phyloP scores from a whole-genome alignment of 1,284 basidiomycete genomes.

The Malassezia nana region DNA sequence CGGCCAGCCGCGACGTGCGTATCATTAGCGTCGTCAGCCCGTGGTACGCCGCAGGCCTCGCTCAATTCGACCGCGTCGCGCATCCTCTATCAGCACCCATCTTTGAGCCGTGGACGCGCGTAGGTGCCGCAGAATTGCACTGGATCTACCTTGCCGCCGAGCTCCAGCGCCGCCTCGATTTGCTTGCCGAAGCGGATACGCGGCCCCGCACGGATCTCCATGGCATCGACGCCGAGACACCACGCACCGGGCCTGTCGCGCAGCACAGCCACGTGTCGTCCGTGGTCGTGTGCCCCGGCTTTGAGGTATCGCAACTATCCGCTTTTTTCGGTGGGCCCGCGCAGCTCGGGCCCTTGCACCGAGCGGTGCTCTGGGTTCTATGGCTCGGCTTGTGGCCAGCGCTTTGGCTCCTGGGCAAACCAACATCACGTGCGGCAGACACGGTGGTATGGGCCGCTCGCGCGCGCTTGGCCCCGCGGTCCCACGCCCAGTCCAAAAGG shows the following conservation, averaged over 20 bases:
- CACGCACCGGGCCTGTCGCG: not conserved
- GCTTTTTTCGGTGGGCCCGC: not conserved
- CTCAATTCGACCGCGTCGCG: conserved; percentile 20
- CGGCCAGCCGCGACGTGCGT: conserved; percentile 32
- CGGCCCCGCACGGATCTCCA: conserved; percentile 29
- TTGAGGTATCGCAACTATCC: conserved; percentile 25
- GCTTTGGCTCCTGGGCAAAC: conserved; percentile 28
- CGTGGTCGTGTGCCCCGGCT: conserved; percentile 40
- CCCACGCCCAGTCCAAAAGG: not conserved
- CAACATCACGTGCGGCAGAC: conserved; percentile 24
- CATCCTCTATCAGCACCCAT: conserved; percentile 8
- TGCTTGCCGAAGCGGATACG: conserved; percentile 33
- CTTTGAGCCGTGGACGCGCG: conserved; percentile 17
- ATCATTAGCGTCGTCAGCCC: conserved; percentile 34
- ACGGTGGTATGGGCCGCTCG: conserved; percentile 24
- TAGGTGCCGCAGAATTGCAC: conserved; percentile 23
- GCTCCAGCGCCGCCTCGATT: conserved; percentile 30
- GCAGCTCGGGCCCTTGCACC: conserved; percentile 2
- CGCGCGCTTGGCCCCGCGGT: conserved; percentile 17
- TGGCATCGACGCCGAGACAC: conserved; percentile 21
- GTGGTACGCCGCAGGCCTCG: conserved; percentile 35
- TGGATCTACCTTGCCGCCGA: conserved; percentile 31
- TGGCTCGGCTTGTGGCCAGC: conserved; percentile 22
- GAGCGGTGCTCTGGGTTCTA: conserved; percentile 9
- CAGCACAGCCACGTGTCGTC: conserved; percentile 30